Evolutionary conservation across 495 filamentous ascomycete genomes (phyloP).

Genomic region (Hypoxylon cercidicola): DNA sequence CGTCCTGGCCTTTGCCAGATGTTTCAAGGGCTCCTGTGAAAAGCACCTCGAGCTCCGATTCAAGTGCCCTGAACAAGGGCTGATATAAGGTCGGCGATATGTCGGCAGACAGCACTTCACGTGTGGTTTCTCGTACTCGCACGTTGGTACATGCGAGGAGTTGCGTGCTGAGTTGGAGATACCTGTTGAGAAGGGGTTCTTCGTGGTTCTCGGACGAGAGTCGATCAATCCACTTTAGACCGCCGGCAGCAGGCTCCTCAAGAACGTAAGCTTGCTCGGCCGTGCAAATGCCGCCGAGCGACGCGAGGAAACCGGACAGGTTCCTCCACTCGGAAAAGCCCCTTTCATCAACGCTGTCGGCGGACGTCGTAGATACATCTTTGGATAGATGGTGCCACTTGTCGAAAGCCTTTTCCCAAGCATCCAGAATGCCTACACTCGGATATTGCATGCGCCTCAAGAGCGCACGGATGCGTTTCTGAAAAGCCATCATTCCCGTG

Average conservation of each 20-base stretch:
- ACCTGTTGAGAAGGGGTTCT: slow-evolving; percentile 66
- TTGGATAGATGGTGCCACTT: slow-evolving; percentile 69
- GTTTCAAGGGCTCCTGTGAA: slow-evolving; percentile 63
- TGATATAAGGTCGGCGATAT: slow-evolving; percentile 67
- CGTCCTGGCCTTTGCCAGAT: slow-evolving; percentile 63
- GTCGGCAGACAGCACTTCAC: slow-evolving; percentile 69
- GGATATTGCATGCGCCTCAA: slow-evolving; percentile 69
- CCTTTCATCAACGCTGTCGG: slow-evolving; percentile 62
- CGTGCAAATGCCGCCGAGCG: slow-evolving; percentile 72
- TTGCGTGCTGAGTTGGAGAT: slow-evolving; percentile 69
- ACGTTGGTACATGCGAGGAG: slow-evolving; percentile 70
- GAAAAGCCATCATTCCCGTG: slow-evolving; percentile 72
- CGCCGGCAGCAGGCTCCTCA: slow-evolving; percentile 66
- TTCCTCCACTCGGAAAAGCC: slow-evolving; percentile 72
- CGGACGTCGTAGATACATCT: slow-evolving; percentile 61
- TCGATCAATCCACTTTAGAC: slow-evolving; percentile 70
- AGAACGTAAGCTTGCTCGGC: slow-evolving; percentile 63
- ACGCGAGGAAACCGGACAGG: slow-evolving; percentile 72
- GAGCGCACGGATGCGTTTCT: slow-evolving; percentile 67
- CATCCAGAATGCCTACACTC: slow-evolving; percentile 67
- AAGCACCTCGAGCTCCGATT: slow-evolving; percentile 67
- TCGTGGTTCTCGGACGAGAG: slow-evolving; percentile 66
- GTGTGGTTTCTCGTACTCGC: slow-evolving; percentile 68
- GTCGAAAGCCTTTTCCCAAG: slow-evolving; percentile 71
- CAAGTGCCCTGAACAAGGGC: slow-evolving; percentile 68